Percentiles rank a stretch among this genome's conserved stretches.
Evolutionary conservation across 371 early-diverging fungal species (phyloP).

Genomic region (Mucor mucedo): DNA sequence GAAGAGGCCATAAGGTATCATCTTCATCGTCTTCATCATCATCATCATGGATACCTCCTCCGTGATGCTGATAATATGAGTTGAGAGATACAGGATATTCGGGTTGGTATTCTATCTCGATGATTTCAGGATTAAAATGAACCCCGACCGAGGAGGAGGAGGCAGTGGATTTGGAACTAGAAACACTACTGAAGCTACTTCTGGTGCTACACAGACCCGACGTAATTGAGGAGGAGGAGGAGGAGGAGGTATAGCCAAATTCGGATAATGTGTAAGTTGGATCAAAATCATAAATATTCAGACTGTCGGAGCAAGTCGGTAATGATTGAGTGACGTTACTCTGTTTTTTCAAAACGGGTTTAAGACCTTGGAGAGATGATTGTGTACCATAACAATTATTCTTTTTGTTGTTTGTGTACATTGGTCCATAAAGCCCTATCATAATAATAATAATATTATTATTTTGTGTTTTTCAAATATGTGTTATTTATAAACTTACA

Average conservation of each 20-base stretch:
- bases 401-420: conserved; percentile 22
- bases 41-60: neutral
- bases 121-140: conserved; percentile 38
- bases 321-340: conserved; percentile 23
- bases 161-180: conserved; percentile 7
- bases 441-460: neutral
- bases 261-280: conserved; percentile 4
- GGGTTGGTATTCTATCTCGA: conserved; percentile 39
- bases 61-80: conserved; percentile 1
- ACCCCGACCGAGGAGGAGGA: conserved; percentile 18
- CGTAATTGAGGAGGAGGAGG: neutral
- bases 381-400: conserved; percentile 10
- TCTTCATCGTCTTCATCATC: conserved; percentile 18
- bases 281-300: conserved; percentile 4
- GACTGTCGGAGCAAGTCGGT: conserved; percentile 33
- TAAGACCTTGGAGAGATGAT: conserved; percentile 29
- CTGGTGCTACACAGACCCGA: conserved; percentile 6
- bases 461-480: neutral
- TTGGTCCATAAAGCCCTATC: conserved; percentile 41
- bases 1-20: conserved; percentile 22
- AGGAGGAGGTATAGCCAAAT: neutral
- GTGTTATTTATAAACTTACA: conserved; percentile 21
- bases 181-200: conserved; percentile 19
- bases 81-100: conserved; percentile 30
- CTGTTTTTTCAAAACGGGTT: conserved; percentile 39